Base-by-base conservation (phyloP, 2,329 filamentous ascomycete genomes). In the Alternaria incomplexa region DNA sequence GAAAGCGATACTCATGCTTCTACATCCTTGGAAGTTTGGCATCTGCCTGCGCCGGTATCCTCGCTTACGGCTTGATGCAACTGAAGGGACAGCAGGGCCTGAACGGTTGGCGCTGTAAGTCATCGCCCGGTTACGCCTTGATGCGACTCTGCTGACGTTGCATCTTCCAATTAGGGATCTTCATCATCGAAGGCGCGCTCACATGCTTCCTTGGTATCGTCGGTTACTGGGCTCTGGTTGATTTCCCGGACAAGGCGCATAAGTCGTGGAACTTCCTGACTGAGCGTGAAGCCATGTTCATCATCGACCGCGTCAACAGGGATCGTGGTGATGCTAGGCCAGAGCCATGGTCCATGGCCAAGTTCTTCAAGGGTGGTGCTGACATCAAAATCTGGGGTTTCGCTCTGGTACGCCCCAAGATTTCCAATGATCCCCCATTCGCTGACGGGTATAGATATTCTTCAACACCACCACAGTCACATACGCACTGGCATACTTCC, bases 401-500 rank as follows among this genome's bases (percentile, higher is more conserved):
- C 60, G 85, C 84, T 0, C 62, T 83, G 68, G 74, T 77, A 61
- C 67, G 70, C 28, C 17, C 8, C n/a, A 17, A 26, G 4, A 15
- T n/a, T 20, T 3, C 13, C 15, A 12, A 12, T n/a, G 4, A 11
- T 4, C 10, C 13, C 5, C 25, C 47, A 26, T 13, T 4, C 58
- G 45, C 71, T 77, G 53, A 77, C 58, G 23, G 2, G 3, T 9
- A 32, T 15, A 76, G 74, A 82, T 87, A 56, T 87, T 85, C 76
- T 84, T 83, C 81, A 88, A 87, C 77, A 87, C 87, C 2, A 93
- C 91, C 0, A 91, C 91, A 11, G 86, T 92, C 54, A 86, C 86
- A 1, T 96, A 96, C 76, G 88, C 91, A 0, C 86, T 96, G 9
- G 90, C 91, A 3, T 95, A 91, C 78, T 95, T 94, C 74, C 81